phyloP scores from a whole-genome alignment of 2,329 filamentous ascomycete genomes.

The Arthrobotrys iridis region DNA sequence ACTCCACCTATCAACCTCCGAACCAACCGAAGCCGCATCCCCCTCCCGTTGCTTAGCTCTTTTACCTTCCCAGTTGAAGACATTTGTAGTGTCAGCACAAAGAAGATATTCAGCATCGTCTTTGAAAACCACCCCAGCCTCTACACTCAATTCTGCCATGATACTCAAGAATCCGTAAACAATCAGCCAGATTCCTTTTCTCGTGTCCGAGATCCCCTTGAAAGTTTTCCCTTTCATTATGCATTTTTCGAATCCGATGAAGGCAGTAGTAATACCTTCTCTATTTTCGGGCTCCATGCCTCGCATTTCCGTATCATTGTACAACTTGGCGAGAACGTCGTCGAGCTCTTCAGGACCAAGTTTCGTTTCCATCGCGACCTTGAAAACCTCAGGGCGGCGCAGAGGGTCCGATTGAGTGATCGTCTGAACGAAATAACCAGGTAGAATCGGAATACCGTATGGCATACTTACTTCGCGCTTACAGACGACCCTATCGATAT shows the following conservation, averaged over 20 bases:
- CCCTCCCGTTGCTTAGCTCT: neutral
- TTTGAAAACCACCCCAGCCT: slow-evolving; percentile 21
- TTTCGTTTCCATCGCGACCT: neutral
- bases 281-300: neutral
- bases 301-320: slow-evolving; percentile 15
- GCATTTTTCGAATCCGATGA: slow-evolving; percentile 38
- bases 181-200: slow-evolving; percentile 39
- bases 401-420: neutral
- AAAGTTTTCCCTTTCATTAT: slow-evolving; percentile 37
- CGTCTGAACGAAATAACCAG: slow-evolving; percentile 9
- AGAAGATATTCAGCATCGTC: slow-evolving; percentile 46
- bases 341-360: neutral
- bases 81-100: slow-evolving; percentile 7
- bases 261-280: slow-evolving; percentile 14
- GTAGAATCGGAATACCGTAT: slow-evolving; percentile 31
- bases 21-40: neutral
- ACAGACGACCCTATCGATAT: slow-evolving; percentile 10
- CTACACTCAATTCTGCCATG: slow-evolving; percentile 45
- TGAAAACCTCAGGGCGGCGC: neutral
- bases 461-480: neutral
- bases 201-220: slow-evolving; percentile 8
- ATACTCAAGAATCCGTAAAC: slow-evolving; percentile 27
- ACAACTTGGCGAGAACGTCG: neutral
- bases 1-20: slow-evolving; percentile 27
- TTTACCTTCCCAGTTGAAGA: slow-evolving; percentile 21